Evolutionary conservation across 345 rosid species (phyloP), one percentile per base, ranked within the genome.

Genomic region (Boechera divaricarpa): DNA sequence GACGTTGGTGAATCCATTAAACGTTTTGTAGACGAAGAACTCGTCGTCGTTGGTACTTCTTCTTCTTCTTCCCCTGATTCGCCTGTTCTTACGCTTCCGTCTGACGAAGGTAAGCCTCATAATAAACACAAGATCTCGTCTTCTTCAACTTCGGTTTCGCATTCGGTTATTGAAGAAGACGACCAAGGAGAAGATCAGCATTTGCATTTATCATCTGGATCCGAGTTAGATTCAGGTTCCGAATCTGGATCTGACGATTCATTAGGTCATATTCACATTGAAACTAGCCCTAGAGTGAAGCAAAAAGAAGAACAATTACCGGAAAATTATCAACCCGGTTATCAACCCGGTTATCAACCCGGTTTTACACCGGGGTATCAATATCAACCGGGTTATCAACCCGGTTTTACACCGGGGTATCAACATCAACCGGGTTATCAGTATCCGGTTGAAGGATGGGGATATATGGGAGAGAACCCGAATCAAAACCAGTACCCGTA

Each of bases 71-170:
- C 65, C 9, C 80, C 86, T 5, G 58, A 83, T 32, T 84, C 87
- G 1, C 98, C 97, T 0, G 87, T 91, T 29, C 93, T 94, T n/a
- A 86, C 95, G 2, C 74, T 94, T 44, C 98, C 97, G 0, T 85
- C 97, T 2, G 88, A 89, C 49, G 86, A 87, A 78, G 86, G 91
- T 7, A 90, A 94, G 70, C 42, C 38, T 42, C 76, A 51, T 24
- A 79, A 59, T 38, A 79, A 61, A 31, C 70, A 49, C 36, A 63
- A 73, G 63, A 72, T 78, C 33, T 74, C 82, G 0, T 89, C 93
- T 15, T 78, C 95, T 11, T 83, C 93, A 0, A 82, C 95, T 5
- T 92, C 94, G 1, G 73, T 87, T 70, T 87, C 94, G 31, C 94
- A 88, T 60, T 85, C 96, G 0, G 28, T 45, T 24, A 79, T 82